Conservation (phyloP, 2,329 filamentous ascomycete genomes). For the Beauveria asiatica region DNA sequence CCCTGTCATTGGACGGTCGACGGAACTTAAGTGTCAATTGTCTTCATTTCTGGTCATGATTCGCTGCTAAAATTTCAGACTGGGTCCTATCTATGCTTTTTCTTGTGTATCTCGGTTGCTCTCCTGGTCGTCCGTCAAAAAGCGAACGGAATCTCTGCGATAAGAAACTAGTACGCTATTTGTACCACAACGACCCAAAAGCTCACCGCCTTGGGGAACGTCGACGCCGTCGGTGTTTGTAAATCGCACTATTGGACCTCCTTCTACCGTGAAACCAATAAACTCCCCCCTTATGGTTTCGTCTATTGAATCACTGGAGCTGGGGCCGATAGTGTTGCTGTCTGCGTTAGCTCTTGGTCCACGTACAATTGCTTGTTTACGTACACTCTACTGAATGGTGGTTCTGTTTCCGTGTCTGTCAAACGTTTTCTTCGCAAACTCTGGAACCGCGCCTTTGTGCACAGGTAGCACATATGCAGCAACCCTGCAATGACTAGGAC, state of each 20-base stretch:
- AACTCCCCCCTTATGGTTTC: slow-evolving; percentile 27
- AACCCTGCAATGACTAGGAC: slow-evolving; percentile 50
- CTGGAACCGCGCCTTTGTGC: slow-evolving; percentile 27
- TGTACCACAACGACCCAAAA: slow-evolving; percentile 28
- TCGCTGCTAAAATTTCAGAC: no score
- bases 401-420: slow-evolving; percentile 20
- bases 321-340: slow-evolving; percentile 29
- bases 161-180: slow-evolving; percentile 32
- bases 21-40: no score
- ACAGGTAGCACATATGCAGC: slow-evolving; percentile 39
- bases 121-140: slow-evolving; percentile 18
- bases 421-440: slow-evolving; percentile 20
- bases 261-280: slow-evolving; percentile 36
- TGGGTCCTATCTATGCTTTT: background rate
- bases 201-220: slow-evolving; percentile 24
- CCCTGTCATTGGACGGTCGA: no score
- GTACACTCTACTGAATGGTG: slow-evolving; percentile 37
- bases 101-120: background rate
- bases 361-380: slow-evolving; percentile 13
- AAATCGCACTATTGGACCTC: slow-evolving; percentile 39
- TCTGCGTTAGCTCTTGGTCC: slow-evolving; percentile 10
- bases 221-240: slow-evolving; percentile 22
- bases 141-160: slow-evolving; percentile 25
- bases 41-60: no score
- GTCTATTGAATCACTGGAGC: slow-evolving; percentile 25